A percentile compares a stretch with the other conserved stretches of the same genome.
Evolutionary conservation across 2,329 filamentous ascomycete species (phyloP).

Genomic region (Aspergillus transmontanensis): DNA sequence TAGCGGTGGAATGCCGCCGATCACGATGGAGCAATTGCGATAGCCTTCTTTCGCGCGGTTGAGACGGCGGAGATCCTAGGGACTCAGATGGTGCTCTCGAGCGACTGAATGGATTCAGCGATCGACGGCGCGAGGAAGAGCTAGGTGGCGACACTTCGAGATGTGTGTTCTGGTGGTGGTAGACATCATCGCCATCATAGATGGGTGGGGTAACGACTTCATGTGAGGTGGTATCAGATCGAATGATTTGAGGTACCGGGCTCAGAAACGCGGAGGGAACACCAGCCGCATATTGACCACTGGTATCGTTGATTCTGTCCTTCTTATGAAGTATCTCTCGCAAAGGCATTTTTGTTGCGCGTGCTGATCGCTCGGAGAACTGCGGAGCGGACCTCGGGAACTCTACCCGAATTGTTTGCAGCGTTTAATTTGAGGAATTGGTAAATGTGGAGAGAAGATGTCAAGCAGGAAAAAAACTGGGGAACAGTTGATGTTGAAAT

Average conservation of each 20-base stretch:
- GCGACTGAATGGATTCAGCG: conserved; percentile 36
- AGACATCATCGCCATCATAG: conserved; percentile 48
- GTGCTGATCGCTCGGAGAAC: not conserved
- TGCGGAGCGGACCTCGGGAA: not conserved
- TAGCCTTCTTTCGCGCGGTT: conserved; percentile 33
- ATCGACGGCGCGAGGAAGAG: conserved; percentile 36
- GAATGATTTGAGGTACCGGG: conserved; percentile 70
- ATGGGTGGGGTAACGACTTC: conserved; percentile 75
- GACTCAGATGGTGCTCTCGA: conserved; percentile 29
- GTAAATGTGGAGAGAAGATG: not conserved
- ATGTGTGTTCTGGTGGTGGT: conserved; percentile 12
- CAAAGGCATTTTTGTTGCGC: conserved; percentile 54
- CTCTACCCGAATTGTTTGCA: not conserved
- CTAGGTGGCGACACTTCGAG: conserved; percentile 24
- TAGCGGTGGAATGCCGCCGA: conserved; percentile 24
- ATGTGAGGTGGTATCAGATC: conserved; percentile 78
- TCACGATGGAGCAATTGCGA: conserved; percentile 39
- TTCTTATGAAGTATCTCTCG: conserved; percentile 66
- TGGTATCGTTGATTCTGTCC: conserved; percentile 50
- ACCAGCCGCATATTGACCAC: conserved; percentile 45
- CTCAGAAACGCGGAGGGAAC: conserved; percentile 35
- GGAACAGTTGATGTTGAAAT: not conserved
- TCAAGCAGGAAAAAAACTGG: not conserved
- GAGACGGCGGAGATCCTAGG: conserved; percentile 25
- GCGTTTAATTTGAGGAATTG: not conserved